A percentile compares a stretch with the other conserved stretches of the same genome.
These are phyloP conservation scores for Ogataea neopini DNA, from an alignment of 805 yeast species.

Conservation along the genomic window DNA sequence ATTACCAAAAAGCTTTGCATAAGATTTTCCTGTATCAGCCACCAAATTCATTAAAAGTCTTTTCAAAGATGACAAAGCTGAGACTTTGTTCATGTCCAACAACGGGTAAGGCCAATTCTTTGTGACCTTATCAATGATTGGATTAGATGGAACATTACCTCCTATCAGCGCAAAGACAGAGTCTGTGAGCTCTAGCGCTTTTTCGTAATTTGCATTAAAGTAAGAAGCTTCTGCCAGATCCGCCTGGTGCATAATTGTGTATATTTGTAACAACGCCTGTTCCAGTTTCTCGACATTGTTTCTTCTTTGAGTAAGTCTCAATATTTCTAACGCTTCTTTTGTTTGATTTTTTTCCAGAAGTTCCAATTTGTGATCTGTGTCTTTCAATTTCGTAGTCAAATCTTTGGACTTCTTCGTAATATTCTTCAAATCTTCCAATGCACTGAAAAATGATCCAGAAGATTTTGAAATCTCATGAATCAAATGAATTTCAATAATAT, in stretches of 20 bases:
- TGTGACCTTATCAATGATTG: slow-evolving; percentile 33
- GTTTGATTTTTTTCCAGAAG: slow-evolving; percentile 51
- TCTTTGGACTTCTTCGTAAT: slow-evolving; percentile 56
- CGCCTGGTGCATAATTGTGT: slow-evolving; percentile 44
- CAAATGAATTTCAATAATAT: slow-evolving; percentile 77
- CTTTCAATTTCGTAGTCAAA: slow-evolving; percentile 49
- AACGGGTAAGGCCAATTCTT: slow-evolving; percentile 47
- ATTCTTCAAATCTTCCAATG: slow-evolving; percentile 73
- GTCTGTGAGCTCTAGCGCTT: slow-evolving; percentile 59
- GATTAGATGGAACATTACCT: slow-evolving; percentile 46
- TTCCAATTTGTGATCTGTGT: slow-evolving; percentile 47
- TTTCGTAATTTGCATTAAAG: slow-evolving; percentile 46
- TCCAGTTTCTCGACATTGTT: slow-evolving; percentile 65
- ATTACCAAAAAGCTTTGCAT: slow-evolving; percentile 56
- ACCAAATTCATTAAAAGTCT: slow-evolving; percentile 57
- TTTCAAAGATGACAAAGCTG: slow-evolving; percentile 51
- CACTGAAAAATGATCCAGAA: slow-evolving; percentile 80
- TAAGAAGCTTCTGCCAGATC: slow-evolving; percentile 51
- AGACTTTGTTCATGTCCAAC: slow-evolving; percentile 44
- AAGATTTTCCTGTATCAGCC: slow-evolving; percentile 68
- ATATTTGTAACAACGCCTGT: slow-evolving; percentile 57
- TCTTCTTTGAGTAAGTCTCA: slow-evolving; percentile 51
- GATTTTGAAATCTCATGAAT: slow-evolving; percentile 83
- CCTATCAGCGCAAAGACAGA: slow-evolving; percentile 56
- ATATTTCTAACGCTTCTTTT: slow-evolving; percentile 47